Evolutionary conservation across 768 basidiomycete genomes (phyloP), one percentile per base, ranked within the genome.

Genomic region (Sporobolomyces phaffii): DNA sequence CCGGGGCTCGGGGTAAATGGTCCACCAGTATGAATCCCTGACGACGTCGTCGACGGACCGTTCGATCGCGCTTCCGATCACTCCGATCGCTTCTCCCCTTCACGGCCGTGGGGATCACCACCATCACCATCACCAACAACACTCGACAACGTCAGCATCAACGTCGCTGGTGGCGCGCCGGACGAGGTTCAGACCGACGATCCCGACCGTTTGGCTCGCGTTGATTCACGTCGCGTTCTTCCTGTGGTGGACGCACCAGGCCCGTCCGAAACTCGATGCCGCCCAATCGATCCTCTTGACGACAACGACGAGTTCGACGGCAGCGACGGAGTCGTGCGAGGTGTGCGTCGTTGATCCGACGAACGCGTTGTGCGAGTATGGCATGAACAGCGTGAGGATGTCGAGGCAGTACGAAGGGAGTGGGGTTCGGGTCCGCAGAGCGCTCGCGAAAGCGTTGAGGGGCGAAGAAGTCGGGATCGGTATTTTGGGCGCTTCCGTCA

Each of bases 341-440:
- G 56, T 65, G 2, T 70, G 69, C 47, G 31, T 60, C 29, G 26
- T 59, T 10, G 33, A 62, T 24, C 71, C 66, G 3, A 20, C 47
- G 11, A 53, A 74, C 44, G 62, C 64, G 47, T 60, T 72, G n/a
- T 71, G 71, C 52, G 60, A 72, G 52, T 74, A 74, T 50, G 72
- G 72, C 13, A 45, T 60, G 40, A 64, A 68, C 57, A 70, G 60
- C 38, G 62, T 75, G 22, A 44, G 60, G 26, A 43, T 72, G 29
- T 69, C 69, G n/a, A 26, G 74, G 24, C 50, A 65, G 50, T 75
- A 71, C 44, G 68, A 73, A 34, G 73, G 73, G 11, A 63, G 61
- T 17, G 74, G 73, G 0, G 59, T 36, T 10, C 49, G 74, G 43
- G 60, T 75, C 5, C 48, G 73, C 26, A 62, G 41, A 40, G 49